A percentile compares a stretch with the other conserved stretches of the same genome.
These are phyloP conservation scores for Entoloma clypeatum DNA, from an alignment of 1,284 basidiomycete genomes.

Conservation along the genomic window DNA sequence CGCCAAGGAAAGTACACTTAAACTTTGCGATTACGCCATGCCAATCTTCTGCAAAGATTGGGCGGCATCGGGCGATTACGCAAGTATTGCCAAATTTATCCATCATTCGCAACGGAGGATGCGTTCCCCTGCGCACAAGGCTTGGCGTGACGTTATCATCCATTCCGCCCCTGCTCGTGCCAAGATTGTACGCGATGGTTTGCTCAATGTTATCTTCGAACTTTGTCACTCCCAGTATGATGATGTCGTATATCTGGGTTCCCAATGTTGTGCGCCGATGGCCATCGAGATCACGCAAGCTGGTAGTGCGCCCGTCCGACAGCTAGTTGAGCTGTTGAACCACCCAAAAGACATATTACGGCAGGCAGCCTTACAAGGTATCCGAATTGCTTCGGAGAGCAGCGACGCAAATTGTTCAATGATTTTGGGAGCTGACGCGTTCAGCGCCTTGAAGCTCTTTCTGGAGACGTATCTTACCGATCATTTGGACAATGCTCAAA, in stretches of 20 bases:
- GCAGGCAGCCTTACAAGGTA: slow-evolving; percentile 11
- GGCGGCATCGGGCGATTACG: slow-evolving; percentile 10
- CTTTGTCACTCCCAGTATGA: slow-evolving; percentile 14
- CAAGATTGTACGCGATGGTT: slow-evolving; percentile 11
- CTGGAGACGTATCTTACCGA: slow-evolving; percentile 11
- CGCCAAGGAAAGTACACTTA: slow-evolving; percentile 14
- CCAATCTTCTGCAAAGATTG: slow-evolving; percentile 16
- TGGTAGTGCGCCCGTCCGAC: slow-evolving; percentile 8
- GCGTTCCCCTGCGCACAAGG: slow-evolving; percentile 10
- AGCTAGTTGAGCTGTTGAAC: slow-evolving; percentile 11
- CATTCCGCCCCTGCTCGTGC: slow-evolving; percentile 11
- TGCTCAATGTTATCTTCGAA: slow-evolving; percentile 13
- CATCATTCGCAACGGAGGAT: slow-evolving; percentile 11
- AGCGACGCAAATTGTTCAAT: slow-evolving; percentile 8
- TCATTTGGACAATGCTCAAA: slow-evolving; percentile 11
- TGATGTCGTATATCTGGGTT: slow-evolving; percentile 12
- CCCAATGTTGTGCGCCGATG: slow-evolving; percentile 10
- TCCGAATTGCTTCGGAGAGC: slow-evolving; percentile 12
- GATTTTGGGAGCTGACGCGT: slow-evolving; percentile 11
- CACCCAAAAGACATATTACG: slow-evolving; percentile 11
- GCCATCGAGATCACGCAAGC: slow-evolving; percentile 13
- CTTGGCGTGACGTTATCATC: slow-evolving; percentile 12
- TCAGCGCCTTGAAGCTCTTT: slow-evolving; percentile 8
- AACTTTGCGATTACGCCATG: slow-evolving; percentile 15
- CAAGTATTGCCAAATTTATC: slow-evolving; percentile 9